Evolutionary conservation across 345 rosid genomes (phyloP), one percentile per base, ranked within the genome.

Genomic region (Eucalyptus virginea): DNA sequence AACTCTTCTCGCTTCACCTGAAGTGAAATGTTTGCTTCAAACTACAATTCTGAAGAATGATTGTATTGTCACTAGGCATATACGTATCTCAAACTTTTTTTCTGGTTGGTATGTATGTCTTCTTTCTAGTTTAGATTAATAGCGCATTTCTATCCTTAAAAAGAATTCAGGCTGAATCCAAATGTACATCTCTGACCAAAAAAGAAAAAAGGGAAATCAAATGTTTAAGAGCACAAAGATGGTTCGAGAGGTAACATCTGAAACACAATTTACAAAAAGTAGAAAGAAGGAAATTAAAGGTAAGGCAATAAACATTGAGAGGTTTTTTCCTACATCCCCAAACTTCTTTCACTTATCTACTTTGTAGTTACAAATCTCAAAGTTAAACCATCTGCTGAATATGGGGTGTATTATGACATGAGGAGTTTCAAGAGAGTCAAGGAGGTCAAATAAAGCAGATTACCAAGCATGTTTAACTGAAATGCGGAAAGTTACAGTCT

Each of bases 1-100:
- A 98, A 91, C 87, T 98, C 99, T 93, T 96, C 98, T 56, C 98
- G 95, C 93, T 97, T 97, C 81, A 95, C 92, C 99, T 97, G 92
- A 81, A 21, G 28, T 77, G 30, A 77, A 44, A 77, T 11, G 28
- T 77, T 40, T 5, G 9, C 45, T 77, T 77, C 85, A 77, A 77
- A 40, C 85, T 77, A 40, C 85, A 77, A 77, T 77, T 40, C 28
- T 77, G 47, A 77, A 77, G 45, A 40, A 40, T 21, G 45, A 72
- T 21, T 37, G 45, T 19, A 37, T 37, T 72, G 14, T 72, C 42
- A 37, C 45, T 72, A 72, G 45, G 81, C 13, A 1, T 72, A 37
- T 72, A 72, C 26, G 2, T 37, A 19, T 19, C 44, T 24, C 26
- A 77, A 21, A 40, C 3, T 11, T 11, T 40, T 34, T 40, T 40